Evolutionary conservation across 176 grass and related monocot species (phyloP).

Genomic region (Avena sativa): DNA sequence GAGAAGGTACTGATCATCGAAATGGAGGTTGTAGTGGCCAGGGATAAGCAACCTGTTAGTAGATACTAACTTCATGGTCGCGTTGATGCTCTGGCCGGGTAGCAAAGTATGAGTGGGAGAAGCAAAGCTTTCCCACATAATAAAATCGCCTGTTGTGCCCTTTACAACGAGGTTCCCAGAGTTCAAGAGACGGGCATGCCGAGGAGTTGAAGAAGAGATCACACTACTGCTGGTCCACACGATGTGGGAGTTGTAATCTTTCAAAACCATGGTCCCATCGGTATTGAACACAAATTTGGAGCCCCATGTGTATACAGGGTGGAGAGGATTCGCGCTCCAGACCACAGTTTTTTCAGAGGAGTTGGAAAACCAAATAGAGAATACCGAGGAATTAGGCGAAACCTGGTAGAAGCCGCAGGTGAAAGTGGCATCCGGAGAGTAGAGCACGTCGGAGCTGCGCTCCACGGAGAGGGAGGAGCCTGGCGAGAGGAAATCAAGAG

Average conservation of each 20-base stretch:
- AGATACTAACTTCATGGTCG: conserved; percentile 39
- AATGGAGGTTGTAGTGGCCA: conserved; percentile 51
- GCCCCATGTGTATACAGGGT: conserved; percentile 42
- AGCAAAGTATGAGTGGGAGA: conserved; percentile 56
- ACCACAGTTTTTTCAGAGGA: background rate
- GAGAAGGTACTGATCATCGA: conserved; percentile 55
- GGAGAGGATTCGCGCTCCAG: conserved; percentile 42
- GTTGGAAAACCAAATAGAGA: conserved; percentile 51
- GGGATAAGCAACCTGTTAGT: conserved; percentile 45
- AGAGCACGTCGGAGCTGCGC: conserved; percentile 25
- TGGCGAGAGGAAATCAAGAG: conserved; percentile 29
- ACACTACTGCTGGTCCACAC: conserved; percentile 46
- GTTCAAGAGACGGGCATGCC: conserved; percentile 13
- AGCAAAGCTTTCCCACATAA: conserved; percentile 55
- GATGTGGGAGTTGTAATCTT: conserved; percentile 37
- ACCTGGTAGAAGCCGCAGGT: conserved; percentile 45
- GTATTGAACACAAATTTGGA: conserved; percentile 38
- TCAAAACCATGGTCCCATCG: conserved; percentile 39
- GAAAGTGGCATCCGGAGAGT: conserved; percentile 38
- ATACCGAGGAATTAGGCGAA: conserved; percentile 39
- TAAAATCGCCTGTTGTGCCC: conserved; percentile 12
- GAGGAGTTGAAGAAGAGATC: background rate
- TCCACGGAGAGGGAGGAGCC: conserved; percentile 35
- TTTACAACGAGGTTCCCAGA: conserved; percentile 47
- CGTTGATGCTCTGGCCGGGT: conserved; percentile 47